Conservation (phyloP, 2,329 filamentous ascomycete genomes). For the Pseudomassariella vexata region DNA sequence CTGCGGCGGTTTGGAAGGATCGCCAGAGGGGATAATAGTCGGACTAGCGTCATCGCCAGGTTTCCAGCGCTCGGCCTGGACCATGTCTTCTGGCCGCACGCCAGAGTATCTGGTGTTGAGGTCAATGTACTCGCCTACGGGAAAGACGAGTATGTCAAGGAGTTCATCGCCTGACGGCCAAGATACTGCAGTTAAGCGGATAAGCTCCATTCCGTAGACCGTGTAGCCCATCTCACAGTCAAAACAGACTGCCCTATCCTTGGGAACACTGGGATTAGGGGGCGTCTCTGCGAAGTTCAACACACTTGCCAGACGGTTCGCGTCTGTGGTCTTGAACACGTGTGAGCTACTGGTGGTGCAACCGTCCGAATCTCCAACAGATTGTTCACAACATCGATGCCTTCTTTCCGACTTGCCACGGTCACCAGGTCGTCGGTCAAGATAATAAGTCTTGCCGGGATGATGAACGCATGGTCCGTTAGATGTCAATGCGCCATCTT, state of each 20-base stretch:
- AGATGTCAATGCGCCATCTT: conserved; percentile 69
- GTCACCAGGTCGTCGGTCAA: conserved; percentile 50
- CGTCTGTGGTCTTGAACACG: conserved; percentile 79
- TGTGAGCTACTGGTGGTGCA: conserved; percentile 69
- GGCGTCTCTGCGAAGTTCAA: conserved; percentile 80
- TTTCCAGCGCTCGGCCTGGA: conserved; percentile 56
- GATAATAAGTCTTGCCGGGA: conserved; percentile 63
- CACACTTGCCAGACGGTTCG: conserved; percentile 68
- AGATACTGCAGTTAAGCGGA: conserved; percentile 80
- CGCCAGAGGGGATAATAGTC: conserved; percentile 16
- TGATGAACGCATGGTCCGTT: conserved; percentile 79
- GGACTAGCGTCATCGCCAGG: conserved; percentile 20
- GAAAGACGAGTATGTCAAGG: conserved; percentile 79
- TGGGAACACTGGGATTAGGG: conserved; percentile 45
- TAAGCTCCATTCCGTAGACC: conserved; percentile 77
- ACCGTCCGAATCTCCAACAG: conserved; percentile 65
- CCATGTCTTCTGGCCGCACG: conserved; percentile 71
- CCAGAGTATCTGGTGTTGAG: conserved; percentile 92
- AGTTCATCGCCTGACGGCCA: conserved; percentile 76
- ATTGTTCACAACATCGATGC: conserved; percentile 75
- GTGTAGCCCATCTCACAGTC: conserved; percentile 99
- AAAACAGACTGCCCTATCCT: conserved; percentile 67
- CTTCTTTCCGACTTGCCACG: conserved; percentile 52
- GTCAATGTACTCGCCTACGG: conserved; percentile 78
- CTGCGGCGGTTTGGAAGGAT: conserved; percentile 20